Percentiles rank a stretch among this genome's conserved stretches.
Conservation (phyloP, 2,329 filamentous ascomycete genomes). For the Purpureocillium takamizusanense region DNA sequence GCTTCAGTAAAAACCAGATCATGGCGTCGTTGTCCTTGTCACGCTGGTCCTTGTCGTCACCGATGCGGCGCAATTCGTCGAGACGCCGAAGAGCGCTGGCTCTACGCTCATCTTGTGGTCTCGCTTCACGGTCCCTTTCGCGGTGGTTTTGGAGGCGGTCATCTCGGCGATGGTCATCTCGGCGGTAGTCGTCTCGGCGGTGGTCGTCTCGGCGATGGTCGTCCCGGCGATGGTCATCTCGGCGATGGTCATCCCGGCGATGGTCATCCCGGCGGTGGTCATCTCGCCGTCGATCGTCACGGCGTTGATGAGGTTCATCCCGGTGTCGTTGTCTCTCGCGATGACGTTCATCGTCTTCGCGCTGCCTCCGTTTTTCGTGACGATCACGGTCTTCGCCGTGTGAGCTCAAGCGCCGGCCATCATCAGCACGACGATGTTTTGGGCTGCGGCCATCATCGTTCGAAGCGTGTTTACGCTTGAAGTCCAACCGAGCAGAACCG, state of each 20-base stretch:
- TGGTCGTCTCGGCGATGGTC: slow-evolving; percentile 15
- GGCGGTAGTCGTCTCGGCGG: slow-evolving; percentile 11
- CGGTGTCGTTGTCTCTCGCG: slow-evolving; percentile 25
- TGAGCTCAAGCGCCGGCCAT: slow-evolving; percentile 27
- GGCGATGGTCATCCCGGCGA: slow-evolving; percentile 7
- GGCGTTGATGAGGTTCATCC: slow-evolving; percentile 20
- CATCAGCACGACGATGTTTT: slow-evolving; percentile 33
- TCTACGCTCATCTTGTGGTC: slow-evolving; percentile 29
- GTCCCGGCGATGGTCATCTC: slow-evolving; percentile 15
- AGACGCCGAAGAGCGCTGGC: slow-evolving; percentile 30
- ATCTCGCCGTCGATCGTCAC: slow-evolving; percentile 11
- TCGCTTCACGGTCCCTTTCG: slow-evolving; percentile 14
- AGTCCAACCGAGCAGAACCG: slow-evolving; percentile 40
- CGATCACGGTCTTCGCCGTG: slow-evolving; percentile 28
- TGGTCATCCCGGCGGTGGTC: slow-evolving; percentile 8
- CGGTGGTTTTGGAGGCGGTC: slow-evolving; percentile 13
- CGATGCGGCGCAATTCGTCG: slow-evolving; percentile 34
- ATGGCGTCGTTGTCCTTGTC: slow-evolving; percentile 35
- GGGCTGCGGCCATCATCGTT: slow-evolving; percentile 32
- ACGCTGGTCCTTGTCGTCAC: slow-evolving; percentile 40
- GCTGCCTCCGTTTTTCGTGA: slow-evolving; percentile 15
- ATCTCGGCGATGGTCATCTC: slow-evolving; percentile 14
- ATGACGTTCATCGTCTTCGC: slow-evolving; percentile 14
- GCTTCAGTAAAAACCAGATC: slow-evolving; percentile 43
- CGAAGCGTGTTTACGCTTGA: slow-evolving; percentile 53